phyloP scores from a whole-genome alignment of 495 filamentous ascomycete genomes.

The Aspergillus avenaceus region DNA sequence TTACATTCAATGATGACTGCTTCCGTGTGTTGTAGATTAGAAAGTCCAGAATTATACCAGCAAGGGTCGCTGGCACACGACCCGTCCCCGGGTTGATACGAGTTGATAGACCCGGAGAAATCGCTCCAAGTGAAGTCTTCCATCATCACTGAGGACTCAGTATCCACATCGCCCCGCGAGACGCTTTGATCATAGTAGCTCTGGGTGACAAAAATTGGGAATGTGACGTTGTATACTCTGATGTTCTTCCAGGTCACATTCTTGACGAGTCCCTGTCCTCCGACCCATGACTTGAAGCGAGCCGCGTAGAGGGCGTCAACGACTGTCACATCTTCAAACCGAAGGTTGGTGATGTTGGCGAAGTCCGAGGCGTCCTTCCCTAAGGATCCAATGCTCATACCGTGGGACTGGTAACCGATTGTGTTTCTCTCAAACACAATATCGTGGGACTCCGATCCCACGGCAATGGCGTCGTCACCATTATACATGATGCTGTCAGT shows the following conservation, averaged over 20 bases:
- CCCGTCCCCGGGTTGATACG: constrained; percentile 32
- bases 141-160: constrained; percentile 33
- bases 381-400: constrained; percentile 40
- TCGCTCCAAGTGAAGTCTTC: constrained; percentile 35
- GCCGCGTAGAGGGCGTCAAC: constrained; percentile 35
- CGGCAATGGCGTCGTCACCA: constrained; percentile 40
- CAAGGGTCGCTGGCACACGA: constrained; percentile 39
- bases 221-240: constrained; percentile 39
- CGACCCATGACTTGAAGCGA: constrained; percentile 40
- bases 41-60: constrained; percentile 34
- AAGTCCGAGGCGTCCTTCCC: constrained; percentile 26
- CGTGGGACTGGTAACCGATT: constrained; percentile 39
- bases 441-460: constrained; percentile 31
- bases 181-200: constrained; percentile 34
- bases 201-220: constrained; percentile 43
- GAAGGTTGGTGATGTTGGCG: constrained; percentile 35
- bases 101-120: constrained; percentile 40
- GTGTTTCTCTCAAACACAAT: constrained; percentile 30
- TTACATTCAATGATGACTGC: constrained; percentile 36
- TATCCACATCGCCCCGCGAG: constrained; percentile 18
- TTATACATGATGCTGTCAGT: constrained; percentile 38
- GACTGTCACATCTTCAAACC: constrained; percentile 36
- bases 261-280: constrained; percentile 35
- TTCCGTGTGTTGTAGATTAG: constrained; percentile 33
- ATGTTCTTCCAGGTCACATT: constrained; percentile 43